A percentile compares a stretch with the other conserved stretches of the same genome.
Conservation (phyloP, 176 grass and related monocot species). For the Rhynchospora pubera region DNA sequence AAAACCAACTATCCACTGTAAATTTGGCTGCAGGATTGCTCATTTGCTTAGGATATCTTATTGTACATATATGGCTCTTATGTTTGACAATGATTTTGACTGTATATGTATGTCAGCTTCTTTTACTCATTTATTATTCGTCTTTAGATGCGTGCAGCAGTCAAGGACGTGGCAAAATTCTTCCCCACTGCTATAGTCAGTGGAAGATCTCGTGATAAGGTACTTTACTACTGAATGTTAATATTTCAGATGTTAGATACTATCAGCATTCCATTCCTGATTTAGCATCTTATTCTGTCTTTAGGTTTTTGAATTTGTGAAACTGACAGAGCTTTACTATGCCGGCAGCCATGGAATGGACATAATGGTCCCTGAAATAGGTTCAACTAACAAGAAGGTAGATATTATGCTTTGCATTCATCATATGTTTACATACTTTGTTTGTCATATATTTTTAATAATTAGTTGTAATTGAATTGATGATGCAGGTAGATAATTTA, state of each 20-base stretch:
- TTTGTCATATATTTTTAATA: neutral
- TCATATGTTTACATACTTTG: neutral
- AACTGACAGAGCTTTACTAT: constrained; percentile 80
- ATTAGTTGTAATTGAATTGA: neutral
- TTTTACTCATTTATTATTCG: neutral
- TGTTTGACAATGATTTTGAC: neutral
- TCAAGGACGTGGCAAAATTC: constrained; percentile 63
- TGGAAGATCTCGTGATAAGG: constrained; percentile 89
- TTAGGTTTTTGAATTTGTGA: constrained; percentile 86
- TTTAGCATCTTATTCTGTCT: neutral
- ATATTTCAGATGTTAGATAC: neutral
- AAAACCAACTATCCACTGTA: neutral
- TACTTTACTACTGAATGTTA: neutral
- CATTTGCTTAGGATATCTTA: neutral
- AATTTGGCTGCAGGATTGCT: neutral
- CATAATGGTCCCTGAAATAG: constrained; percentile 52
- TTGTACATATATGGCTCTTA: neutral
- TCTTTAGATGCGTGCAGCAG: constrained; percentile 69
- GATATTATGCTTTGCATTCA: neutral
- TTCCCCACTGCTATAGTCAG: constrained; percentile 90
- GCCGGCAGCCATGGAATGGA: constrained; percentile 99
- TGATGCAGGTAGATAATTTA: constrained; percentile 50
- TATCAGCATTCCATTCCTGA: neutral
- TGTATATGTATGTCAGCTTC: neutral
- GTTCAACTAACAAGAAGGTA: constrained; percentile 32